These are phyloP conservation scores for Talaromyces sp. DNA, from an alignment of 2,329 filamentous ascomycete genomes.

Conservation along the genomic window DNA sequence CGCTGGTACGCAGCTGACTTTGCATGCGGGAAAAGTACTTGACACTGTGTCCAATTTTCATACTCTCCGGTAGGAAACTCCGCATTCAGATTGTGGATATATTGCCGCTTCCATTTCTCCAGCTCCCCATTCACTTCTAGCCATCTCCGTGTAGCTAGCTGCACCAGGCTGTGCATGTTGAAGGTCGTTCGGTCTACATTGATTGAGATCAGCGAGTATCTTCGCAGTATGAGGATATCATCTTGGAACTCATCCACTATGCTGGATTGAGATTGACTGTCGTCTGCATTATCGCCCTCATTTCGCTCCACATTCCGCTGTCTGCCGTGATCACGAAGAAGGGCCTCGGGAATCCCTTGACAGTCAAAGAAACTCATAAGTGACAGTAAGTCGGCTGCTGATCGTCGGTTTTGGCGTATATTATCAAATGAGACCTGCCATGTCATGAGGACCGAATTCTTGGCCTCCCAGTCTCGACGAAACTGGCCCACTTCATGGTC, in stretches of 20 bases:
- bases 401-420: conserved; percentile 23
- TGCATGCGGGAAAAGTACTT: conserved; percentile 27
- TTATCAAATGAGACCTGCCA: conserved; percentile 34
- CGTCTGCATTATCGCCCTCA: neutral
- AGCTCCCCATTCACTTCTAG: conserved; percentile 25
- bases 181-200: conserved; percentile 18
- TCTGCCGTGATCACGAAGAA: conserved; percentile 18
- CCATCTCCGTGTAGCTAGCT: conserved; percentile 27
- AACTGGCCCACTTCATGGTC: no score
- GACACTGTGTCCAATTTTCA: conserved; percentile 27
- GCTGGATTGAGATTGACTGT: neutral
- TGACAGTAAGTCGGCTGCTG: conserved; percentile 28
- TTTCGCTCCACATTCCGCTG: neutral
- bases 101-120: conserved; percentile 26
- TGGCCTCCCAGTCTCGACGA: no score
- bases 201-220: conserved; percentile 24
- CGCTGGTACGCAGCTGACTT: neutral
- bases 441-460: conserved; percentile 23
- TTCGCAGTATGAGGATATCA: conserved; percentile 22
- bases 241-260: conserved; percentile 20
- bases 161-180: conserved; percentile 29
- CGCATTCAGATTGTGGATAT: conserved; percentile 22
- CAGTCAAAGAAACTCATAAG: conserved; percentile 31
- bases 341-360: conserved; percentile 25
- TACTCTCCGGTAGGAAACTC: conserved; percentile 24